Percentiles rank a stretch among this genome's conserved stretches.
phyloP scores from a whole-genome alignment of 306 rosid genomes.

The Styphnolobium japonicum region DNA sequence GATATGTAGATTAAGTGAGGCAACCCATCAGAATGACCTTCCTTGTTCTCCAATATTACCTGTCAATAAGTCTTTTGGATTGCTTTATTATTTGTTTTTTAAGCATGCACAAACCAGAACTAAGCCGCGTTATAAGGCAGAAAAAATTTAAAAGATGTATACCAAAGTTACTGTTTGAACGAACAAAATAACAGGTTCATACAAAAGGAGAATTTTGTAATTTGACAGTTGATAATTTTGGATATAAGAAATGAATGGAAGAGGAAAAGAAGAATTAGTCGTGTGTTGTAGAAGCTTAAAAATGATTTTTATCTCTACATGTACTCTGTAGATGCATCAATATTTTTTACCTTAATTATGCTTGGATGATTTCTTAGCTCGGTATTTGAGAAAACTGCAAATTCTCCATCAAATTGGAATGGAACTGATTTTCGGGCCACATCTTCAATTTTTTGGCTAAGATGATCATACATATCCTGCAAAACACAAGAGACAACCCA shows the following conservation, averaged over 20 bases:
- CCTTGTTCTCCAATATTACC: constrained; percentile 64
- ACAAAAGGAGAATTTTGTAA: not conserved
- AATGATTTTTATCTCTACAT: not conserved
- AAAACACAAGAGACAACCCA: not conserved
- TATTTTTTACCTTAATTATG: constrained; percentile 52
- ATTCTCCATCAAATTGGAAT: constrained; percentile 21
- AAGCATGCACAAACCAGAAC: not conserved
- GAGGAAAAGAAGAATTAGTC: no score
- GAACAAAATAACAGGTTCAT: not conserved
- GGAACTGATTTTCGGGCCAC: constrained; percentile 17
- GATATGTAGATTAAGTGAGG: constrained; percentile 60
- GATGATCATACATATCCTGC: constrained; percentile 54
- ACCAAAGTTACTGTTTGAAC: not conserved
- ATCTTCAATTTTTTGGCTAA: constrained; percentile 37
- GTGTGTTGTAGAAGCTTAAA: no score
- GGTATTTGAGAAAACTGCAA: constrained; percentile 32
- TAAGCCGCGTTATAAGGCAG: not conserved
- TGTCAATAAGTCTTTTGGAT: not conserved
- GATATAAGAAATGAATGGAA: no score
- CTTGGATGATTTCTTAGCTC: constrained; percentile 45
- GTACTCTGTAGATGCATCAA: not conserved
- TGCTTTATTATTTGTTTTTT: not conserved
- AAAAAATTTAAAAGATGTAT: not conserved
- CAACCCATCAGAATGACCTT: constrained; percentile 20
- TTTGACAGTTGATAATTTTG: no score